Percentiles rank a stretch among this genome's conserved stretches.
Conservation (phyloP, 1,284 basidiomycete genomes). For the Ustilago xerochloae region DNA sequence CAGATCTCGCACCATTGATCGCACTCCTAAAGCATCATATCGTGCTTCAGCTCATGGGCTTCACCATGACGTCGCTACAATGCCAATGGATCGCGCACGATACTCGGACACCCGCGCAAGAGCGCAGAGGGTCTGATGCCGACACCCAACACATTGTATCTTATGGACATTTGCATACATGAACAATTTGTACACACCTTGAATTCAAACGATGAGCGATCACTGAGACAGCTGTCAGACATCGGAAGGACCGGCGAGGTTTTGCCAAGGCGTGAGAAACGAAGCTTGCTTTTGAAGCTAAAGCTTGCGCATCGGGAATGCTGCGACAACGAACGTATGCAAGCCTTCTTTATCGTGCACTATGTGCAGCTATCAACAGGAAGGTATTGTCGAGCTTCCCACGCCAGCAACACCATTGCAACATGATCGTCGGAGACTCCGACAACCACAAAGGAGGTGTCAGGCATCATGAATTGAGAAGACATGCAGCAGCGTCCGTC, state of each 20-base stretch:
- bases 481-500: not conserved
- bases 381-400: too few relatives aligned
- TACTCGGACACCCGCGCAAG: not conserved
- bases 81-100: constrained; percentile 2
- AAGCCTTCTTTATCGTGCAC: too few relatives aligned
- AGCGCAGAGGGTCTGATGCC: constrained; percentile 10
- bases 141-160: not conserved
- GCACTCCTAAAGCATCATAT: constrained; percentile 5
- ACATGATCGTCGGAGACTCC: not conserved
- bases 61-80: not conserved
- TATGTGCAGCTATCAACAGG: too few relatives aligned
- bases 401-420: not conserved
- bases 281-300: not conserved
- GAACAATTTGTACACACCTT: not conserved
- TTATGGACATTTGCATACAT: not conserved
- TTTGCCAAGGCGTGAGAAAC: not conserved
- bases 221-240: too few relatives aligned
- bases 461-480: not conserved
- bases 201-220: too few relatives aligned
- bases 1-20: constrained; percentile 3
- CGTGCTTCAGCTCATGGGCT: not conserved
- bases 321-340: not conserved
- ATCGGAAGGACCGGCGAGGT: not conserved
- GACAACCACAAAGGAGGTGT: not conserved
- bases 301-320: not conserved